Base-by-base conservation (phyloP, 2,329 filamentous ascomycete species). In the Pseudogymnoascus sp. region DNA sequence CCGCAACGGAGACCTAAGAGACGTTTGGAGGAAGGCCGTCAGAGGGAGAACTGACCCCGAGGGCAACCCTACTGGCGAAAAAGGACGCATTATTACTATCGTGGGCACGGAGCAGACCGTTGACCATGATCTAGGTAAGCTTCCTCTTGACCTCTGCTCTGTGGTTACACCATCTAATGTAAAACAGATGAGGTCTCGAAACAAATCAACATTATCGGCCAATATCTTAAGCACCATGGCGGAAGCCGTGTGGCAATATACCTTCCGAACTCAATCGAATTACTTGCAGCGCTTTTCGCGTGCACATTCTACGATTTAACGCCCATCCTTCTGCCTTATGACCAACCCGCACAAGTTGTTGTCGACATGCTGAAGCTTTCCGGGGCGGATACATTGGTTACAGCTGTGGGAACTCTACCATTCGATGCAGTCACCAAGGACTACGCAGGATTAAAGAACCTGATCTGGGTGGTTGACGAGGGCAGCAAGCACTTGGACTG, bases 401-500 rank as follows among this genome's bases (percentile, higher is more conserved):
- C 91, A 1, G 86, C 89, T 33, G 93, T 93, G 2, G 95, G 95
- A 44, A 86, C 89, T n/a, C 83, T 97, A 64, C 90, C 95, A 21
- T 85, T 96, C 47, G 87, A 91, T 66, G 78, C 82, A 38, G 82
- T 96, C 11, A 82, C 86, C 61, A 84, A 87, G 70, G 82, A 80
- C 62, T 91, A 90, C 70, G 82, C 87, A 4, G 81, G 83, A 38
- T 81, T 99, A 53, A 87, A 86, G 65, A 86, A 92, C 68, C 81
- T 96, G 33, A 84, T 97, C 69, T 97, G 93, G 91, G 93, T 97
- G 11, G 91, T 96, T 4, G 93, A 97, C 70, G 85, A 91, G 71
- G 91, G 91, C 44, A 97, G 87, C 78, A 85, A 86, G 69, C 93
- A 97, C 73, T 89, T 99, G 82, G 93, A 96, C 76, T 99, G 93